Base-by-base conservation (phyloP, 202 grass and related monocot genomes). In the Cymbopogon flexuosus region DNA sequence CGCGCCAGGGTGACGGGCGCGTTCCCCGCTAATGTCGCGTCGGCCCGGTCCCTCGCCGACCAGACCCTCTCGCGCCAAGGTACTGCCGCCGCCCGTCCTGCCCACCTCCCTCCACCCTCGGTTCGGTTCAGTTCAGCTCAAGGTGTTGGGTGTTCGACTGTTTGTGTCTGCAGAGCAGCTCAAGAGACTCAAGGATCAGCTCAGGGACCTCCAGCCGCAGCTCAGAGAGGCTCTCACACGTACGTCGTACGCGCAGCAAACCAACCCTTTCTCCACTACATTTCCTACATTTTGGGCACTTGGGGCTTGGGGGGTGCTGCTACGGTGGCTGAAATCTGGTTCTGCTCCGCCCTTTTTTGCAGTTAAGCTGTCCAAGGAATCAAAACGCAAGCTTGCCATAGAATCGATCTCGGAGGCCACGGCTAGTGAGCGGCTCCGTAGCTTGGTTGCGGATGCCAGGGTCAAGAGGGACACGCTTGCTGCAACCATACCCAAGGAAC, bases 141-240 rank as follows among this genome's bases (percentile, higher is more conserved):
- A 14, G 42, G 45, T 70, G 37, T 41, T 22, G 5, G 0, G 11
- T 39, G 19, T 54, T 3, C 5, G 36, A 7, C 7, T 40, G 6
- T 40, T 1, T 13, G 58, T 67, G 61, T 56, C 16, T 62, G 46
- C 86, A 97, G 95, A 80, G 37, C 82, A 86, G 72, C 66, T 97
- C 8, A 16, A 23, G 9, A 63, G 27, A 12, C 51, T 94, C 52
- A 83, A 86, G 82, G 79, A 80, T 22, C 14, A 77, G 33, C 8
- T 86, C 7, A 68, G 56, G 24, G 81, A 78, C 31, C 60, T 92
- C 67, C 68, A 88, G 19, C 33, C 68, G 60, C 72, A 88, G 65
- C 69, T 89, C 21, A 35, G 8, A 4, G 52, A 88, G 92, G 45
- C 86, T 15, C 27, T 86, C 30, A 76, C 90, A 15, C 15, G 95